Conservation (phyloP, 176 grass and related monocot genomes). For the Carex myosuroides region DNA sequence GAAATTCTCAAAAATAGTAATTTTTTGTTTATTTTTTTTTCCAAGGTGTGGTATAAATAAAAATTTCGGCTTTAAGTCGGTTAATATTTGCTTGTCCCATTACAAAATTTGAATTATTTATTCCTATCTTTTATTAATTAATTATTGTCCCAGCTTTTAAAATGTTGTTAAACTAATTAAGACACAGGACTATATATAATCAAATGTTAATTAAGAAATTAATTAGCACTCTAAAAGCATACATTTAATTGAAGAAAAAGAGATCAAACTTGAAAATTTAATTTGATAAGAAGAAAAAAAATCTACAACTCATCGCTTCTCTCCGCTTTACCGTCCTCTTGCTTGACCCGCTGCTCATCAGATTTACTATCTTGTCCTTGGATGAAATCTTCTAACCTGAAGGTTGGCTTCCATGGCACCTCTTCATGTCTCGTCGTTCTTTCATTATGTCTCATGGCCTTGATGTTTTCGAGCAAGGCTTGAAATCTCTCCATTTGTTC, state of each 20-base stretch:
- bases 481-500: slow-evolving; percentile 13
- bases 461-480: slow-evolving; percentile 4
- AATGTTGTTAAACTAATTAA: not conserved
- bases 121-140: too few species aligned
- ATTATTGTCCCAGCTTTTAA: too few species aligned
- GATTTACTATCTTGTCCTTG: not conserved
- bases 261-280: not conserved
- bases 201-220: not conserved
- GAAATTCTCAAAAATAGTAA: too few species aligned
- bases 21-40: too few species aligned
- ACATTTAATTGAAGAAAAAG: not conserved
- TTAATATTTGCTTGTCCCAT: too few species aligned
- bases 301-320: not conserved
- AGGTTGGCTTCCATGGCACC: slow-evolving; percentile 5
- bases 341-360: not conserved
- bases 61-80: too few species aligned
- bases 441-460: not conserved
- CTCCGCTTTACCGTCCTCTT: not conserved
- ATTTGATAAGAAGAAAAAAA: too few species aligned
- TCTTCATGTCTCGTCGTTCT: not conserved
- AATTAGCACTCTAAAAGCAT: not conserved
- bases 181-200: not conserved
- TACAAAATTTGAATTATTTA: too few species aligned
- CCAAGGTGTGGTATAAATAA: too few species aligned
- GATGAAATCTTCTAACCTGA: slow-evolving; percentile 15